Evolutionary conservation across 495 filamentous ascomycete genomes (phyloP).

Genomic region (Sabuloglossum arenarium): DNA sequence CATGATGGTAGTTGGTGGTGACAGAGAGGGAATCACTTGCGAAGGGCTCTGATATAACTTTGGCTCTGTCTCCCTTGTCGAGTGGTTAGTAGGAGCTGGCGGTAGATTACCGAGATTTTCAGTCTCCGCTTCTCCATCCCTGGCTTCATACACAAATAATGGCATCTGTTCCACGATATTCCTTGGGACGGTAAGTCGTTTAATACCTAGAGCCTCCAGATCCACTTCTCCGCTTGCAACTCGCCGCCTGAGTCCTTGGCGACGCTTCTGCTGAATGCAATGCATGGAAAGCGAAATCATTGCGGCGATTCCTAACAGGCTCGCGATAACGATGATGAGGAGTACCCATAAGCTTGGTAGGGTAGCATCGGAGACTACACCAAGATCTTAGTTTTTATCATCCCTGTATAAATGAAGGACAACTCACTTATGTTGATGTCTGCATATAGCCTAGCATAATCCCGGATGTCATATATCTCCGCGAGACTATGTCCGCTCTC

Average conservation of each 20-base stretch:
- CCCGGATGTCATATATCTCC: conserved; percentile 18
- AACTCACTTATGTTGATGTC: conserved; percentile 38
- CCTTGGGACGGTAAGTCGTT: conserved; percentile 45
- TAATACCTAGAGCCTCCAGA: conserved; percentile 61
- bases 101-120: not conserved
- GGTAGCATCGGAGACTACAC: conserved; percentile 17
- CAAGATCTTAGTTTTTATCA: conserved; percentile 8
- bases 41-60: not conserved
- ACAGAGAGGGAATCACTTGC: not conserved
- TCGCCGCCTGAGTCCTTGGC: conserved; percentile 40
- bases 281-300: conserved; percentile 53
- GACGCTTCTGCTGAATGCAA: conserved; percentile 42
- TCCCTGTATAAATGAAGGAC: not conserved
- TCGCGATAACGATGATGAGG: conserved; percentile 55
- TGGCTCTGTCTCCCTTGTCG: not conserved
- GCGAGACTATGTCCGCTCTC: conserved; percentile 34
- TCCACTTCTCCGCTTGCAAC: conserved; percentile 59
- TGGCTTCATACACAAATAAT: conserved; percentile 41
- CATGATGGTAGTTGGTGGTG: not conserved
- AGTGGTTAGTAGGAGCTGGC: not conserved
- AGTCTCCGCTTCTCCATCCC: conserved; percentile 11
- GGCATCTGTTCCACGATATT: conserved; percentile 50
- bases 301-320: conserved; percentile 43
- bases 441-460: conserved; percentile 36
- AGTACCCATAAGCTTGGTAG: conserved; percentile 67